Conservation (phyloP, 768 basidiomycete species). For the Daedaleopsis nitida region DNA sequence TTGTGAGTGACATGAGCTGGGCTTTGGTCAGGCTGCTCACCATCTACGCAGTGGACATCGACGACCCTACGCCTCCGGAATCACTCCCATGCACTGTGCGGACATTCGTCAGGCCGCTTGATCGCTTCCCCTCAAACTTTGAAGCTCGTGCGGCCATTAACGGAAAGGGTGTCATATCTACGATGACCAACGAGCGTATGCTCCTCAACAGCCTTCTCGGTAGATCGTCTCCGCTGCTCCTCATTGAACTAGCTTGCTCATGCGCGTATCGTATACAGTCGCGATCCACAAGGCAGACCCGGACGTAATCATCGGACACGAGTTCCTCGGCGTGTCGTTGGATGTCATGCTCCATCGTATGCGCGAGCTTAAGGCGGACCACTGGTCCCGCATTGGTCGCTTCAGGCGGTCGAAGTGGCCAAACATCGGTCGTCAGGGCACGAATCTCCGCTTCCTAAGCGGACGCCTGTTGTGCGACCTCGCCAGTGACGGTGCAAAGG, state of each 20-base stretch:
- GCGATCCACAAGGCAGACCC: slow-evolving; percentile 87
- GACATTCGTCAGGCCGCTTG: slow-evolving; percentile 89
- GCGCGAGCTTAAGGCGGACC: slow-evolving; percentile 86
- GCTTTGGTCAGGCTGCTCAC: background rate
- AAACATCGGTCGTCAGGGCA: slow-evolving; percentile 75
- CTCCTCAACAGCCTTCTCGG: slow-evolving; percentile 82
- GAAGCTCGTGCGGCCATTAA: slow-evolving; percentile 67
- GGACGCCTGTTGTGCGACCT: slow-evolving; percentile 92
- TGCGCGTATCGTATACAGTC: slow-evolving; percentile 42
- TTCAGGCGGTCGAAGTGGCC: slow-evolving; percentile 88
- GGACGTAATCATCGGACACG: slow-evolving; percentile 93
- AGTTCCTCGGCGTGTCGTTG: slow-evolving; percentile 86
- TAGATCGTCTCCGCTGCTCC: slow-evolving; percentile 31
- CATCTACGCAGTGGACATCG: slow-evolving; percentile 67
- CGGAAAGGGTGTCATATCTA: slow-evolving; percentile 67
- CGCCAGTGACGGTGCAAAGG: slow-evolving; percentile 93
- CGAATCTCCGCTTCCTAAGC: slow-evolving; percentile 79
- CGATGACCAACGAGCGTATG: slow-evolving; percentile 81
- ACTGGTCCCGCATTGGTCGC: slow-evolving; percentile 93
- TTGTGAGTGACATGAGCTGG: slow-evolving; percentile 39
- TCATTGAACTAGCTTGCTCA: slow-evolving; percentile 5
- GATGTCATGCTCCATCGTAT: slow-evolving; percentile 92
- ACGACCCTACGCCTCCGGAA: slow-evolving; percentile 91
- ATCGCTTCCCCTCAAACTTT: slow-evolving; percentile 83
- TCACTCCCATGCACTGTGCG: slow-evolving; percentile 78